These are phyloP conservation scores for Sclerotinia minor DNA, from an alignment of 2,329 filamentous ascomycete genomes.

Conservation along the genomic window DNA sequence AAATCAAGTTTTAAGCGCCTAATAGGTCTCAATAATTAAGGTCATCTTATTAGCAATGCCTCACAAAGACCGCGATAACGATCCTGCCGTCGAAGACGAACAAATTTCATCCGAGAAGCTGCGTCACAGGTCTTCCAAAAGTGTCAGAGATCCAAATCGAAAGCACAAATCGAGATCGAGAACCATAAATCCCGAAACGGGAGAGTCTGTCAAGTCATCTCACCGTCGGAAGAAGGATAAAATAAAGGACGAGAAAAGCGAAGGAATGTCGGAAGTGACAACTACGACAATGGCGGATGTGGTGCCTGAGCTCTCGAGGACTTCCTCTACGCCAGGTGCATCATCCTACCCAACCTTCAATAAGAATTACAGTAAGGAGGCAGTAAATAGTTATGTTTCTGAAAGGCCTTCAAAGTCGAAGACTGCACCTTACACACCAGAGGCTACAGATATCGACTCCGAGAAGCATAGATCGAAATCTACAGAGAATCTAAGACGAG, in stretches of 20 bases:
- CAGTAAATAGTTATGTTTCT: conserved; percentile 56
- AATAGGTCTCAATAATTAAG: conserved; percentile 12
- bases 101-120: conserved; percentile 36
- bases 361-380: conserved; percentile 90
- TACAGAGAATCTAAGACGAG: conserved; percentile 46
- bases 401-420: conserved; percentile 31
- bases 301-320: conserved; percentile 48
- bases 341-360: conserved; percentile 73
- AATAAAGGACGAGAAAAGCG: conserved; percentile 30
- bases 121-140: conserved; percentile 37
- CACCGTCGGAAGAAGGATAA: conserved; percentile 39
- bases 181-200: conserved; percentile 39
- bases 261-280: conserved; percentile 32
- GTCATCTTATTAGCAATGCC: conserved; percentile 26
- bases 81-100: conserved; percentile 34
- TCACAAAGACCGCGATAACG: conserved; percentile 32
- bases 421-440: conserved; percentile 59
- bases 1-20: conserved; percentile 27
- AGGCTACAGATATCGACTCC: conserved; percentile 67
- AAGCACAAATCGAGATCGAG: conserved; percentile 41
- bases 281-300: conserved; percentile 48
- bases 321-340: conserved; percentile 40
- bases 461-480: conserved; percentile 52
- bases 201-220: conserved; percentile 37
- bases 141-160: conserved; percentile 40